Evolutionary conservation across 495 filamentous ascomycete species (phyloP).

Genomic region (Xylaria curta): DNA sequence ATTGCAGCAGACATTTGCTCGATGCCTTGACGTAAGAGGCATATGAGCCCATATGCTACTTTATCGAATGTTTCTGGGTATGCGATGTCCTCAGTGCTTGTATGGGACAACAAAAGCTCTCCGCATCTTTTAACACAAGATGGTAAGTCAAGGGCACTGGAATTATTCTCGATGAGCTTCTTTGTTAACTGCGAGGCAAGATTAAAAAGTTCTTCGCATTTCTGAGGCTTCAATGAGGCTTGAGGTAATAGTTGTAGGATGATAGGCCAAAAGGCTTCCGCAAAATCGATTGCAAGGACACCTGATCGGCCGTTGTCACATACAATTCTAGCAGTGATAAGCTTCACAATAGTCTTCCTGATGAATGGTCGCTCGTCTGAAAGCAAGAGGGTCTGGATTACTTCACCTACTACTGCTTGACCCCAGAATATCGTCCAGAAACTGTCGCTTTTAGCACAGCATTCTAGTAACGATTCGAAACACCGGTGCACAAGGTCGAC

Average conservation of each 20-base stretch:
- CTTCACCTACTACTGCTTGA: slow-evolving; percentile 37
- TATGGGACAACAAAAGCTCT: slow-evolving; percentile 59
- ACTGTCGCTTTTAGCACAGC: slow-evolving; percentile 60
- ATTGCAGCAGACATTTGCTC: slow-evolving; percentile 26
- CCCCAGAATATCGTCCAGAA: slow-evolving; percentile 66
- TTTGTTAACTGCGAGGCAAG: slow-evolving; percentile 58
- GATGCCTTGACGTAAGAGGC: slow-evolving; percentile 43
- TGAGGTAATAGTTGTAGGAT: slow-evolving; percentile 49
- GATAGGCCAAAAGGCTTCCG: slow-evolving; percentile 56
- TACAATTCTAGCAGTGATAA: slow-evolving; percentile 43
- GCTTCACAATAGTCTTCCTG: slow-evolving; percentile 47
- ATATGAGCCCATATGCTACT: slow-evolving; percentile 56
- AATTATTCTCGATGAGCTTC: slow-evolving; percentile 58
- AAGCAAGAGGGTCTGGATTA: slow-evolving; percentile 51
- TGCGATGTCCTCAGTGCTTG: slow-evolving; percentile 52
- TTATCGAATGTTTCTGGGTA: slow-evolving; percentile 56
- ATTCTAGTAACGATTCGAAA: slow-evolving; percentile 70
- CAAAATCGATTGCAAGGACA: slow-evolving; percentile 44
- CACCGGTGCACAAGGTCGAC: slow-evolving; percentile 56
- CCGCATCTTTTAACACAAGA: slow-evolving; percentile 61
- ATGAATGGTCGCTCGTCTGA: slow-evolving; percentile 47
- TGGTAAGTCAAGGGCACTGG: slow-evolving; percentile 57
- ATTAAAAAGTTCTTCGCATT: slow-evolving; percentile 53
- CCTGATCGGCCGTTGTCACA: slow-evolving; percentile 21
- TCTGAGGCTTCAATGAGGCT: slow-evolving; percentile 42